phyloP scores from a whole-genome alignment of 805 yeast genomes.

The Deakozyma indianensis region DNA sequence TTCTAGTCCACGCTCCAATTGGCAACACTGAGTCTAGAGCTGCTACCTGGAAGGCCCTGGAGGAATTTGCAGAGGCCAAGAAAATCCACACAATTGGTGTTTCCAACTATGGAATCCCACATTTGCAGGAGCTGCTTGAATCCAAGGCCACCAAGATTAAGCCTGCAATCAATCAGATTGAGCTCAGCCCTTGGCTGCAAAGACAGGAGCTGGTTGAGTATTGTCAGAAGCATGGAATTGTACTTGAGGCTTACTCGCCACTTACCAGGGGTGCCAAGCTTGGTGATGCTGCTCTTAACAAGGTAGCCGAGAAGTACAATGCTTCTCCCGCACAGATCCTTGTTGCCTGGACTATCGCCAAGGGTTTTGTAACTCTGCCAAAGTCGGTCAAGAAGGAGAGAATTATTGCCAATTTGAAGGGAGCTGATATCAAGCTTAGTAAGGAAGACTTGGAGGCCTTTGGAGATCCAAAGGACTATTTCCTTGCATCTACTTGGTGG shows the following conservation, averaged over 20 bases:
- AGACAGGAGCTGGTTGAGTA: constrained; percentile 29
- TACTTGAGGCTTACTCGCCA: constrained; percentile 50
- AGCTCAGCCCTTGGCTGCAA: constrained; percentile 37
- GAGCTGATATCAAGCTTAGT: constrained; percentile 22
- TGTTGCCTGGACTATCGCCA: constrained; percentile 31
- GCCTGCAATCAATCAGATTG: constrained; percentile 64
- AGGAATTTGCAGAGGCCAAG: constrained; percentile 38
- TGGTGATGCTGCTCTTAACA: constrained; percentile 16
- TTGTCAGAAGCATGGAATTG: constrained; percentile 31
- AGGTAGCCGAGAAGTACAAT: constrained; percentile 23
- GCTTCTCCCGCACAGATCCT: constrained; percentile 29
- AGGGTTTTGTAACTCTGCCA: constrained; percentile 49
- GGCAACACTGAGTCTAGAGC: constrained; percentile 39
- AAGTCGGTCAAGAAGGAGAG: constrained; percentile 48
- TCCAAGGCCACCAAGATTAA: constrained; percentile 27
- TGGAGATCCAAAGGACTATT: constrained; percentile 19
- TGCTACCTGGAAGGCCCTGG: constrained; percentile 33
- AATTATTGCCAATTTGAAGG: constrained; percentile 36
- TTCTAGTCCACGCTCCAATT: constrained; percentile 48
- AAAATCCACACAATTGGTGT: constrained; percentile 58
- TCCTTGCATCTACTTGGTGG: constrained; percentile 19
- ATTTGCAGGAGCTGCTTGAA: constrained; percentile 44
- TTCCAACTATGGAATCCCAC: constrained; percentile 52
- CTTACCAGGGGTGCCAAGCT: constrained; percentile 38
- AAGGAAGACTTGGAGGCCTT: constrained; percentile 17